These are phyloP conservation scores for Fistulifera pelliculosa DNA, from an alignment of 108 stramenopile species.

Conservation along the genomic window DNA sequence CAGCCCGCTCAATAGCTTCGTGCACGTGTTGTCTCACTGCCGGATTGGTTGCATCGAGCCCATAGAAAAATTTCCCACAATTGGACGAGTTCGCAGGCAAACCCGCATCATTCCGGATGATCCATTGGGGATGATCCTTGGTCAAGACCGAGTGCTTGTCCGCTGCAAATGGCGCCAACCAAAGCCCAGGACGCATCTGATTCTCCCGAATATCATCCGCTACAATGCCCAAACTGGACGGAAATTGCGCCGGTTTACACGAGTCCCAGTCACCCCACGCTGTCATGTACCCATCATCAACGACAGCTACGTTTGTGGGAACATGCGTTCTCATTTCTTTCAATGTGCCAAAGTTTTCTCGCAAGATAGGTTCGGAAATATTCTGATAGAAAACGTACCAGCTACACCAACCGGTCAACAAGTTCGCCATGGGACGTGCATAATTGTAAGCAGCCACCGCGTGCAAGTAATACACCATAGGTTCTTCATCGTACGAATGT, in stretches of 20 bases:
- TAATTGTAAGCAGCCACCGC: constrained; percentile 66
- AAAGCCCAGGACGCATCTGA: constrained; percentile 82
- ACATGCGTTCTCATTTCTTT: constrained; percentile 39
- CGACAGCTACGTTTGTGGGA: constrained; percentile 72
- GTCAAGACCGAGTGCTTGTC: constrained; percentile 77
- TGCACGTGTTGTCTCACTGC: constrained; percentile 63
- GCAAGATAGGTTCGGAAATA: constrained; percentile 66
- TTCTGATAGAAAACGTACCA: constrained; percentile 93
- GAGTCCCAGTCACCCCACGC: constrained; percentile 93
- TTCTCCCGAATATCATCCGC: constrained; percentile 48
- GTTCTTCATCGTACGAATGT: constrained; percentile 79
- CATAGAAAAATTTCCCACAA: constrained; percentile 92
- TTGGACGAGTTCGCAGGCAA: constrained; percentile 79
- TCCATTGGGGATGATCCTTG: constrained; percentile 87
- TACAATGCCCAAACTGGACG: constrained; percentile 53
- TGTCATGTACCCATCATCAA: constrained; percentile 94
- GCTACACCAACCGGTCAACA: constrained; percentile 85
- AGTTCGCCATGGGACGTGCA: constrained; percentile 62
- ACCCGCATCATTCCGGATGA: constrained; percentile 74
- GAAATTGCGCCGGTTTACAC: constrained; percentile 68
- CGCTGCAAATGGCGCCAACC: constrained; percentile 87
- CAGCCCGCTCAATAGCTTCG: constrained; percentile 62
- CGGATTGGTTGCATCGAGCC: constrained; percentile 87
- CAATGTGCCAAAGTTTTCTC: constrained; percentile 62
- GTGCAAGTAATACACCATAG: constrained; percentile 79